Conservation (phyloP, 495 filamentous ascomycete genomes). For the Penicillium fimorum region DNA sequence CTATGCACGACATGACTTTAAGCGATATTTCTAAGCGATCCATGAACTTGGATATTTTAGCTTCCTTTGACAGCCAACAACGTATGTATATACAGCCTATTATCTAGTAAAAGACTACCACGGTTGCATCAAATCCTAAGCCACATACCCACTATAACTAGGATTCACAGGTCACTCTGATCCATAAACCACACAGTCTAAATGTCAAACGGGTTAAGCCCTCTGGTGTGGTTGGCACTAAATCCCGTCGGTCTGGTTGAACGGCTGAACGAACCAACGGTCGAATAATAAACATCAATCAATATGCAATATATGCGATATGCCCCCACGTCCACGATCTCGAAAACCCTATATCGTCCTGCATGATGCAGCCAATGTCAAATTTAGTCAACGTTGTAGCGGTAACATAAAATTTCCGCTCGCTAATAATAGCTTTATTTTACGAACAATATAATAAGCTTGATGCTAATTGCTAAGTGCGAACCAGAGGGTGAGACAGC, state of each 20-base stretch:
- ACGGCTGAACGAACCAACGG: not conserved
- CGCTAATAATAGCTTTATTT: constrained; percentile 7
- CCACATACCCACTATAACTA: not conserved
- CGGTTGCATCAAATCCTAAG: not conserved
- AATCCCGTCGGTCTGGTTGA: not conserved
- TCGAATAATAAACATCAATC: not conserved
- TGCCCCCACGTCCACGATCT: not conserved
- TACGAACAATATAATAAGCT: not conserved
- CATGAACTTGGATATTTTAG: not conserved
- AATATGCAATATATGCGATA: not conserved
- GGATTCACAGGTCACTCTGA: not conserved
- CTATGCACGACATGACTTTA: not conserved
- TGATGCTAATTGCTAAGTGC: not conserved
- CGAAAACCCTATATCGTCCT: not conserved
- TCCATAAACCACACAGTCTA: not conserved
- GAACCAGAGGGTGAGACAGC: constrained; percentile 5
- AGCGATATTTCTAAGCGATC: not conserved
- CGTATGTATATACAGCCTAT: not conserved
- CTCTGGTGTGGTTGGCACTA: not conserved
- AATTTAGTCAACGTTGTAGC: not conserved
- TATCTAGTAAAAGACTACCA: not conserved
- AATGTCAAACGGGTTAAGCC: not conserved
- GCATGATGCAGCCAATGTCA: not conserved
- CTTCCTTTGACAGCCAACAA: not conserved
- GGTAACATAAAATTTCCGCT: constrained; percentile 3